Evolutionary conservation across 306 rosid species (phyloP).

Genomic region (Leucaena leucocephala): DNA sequence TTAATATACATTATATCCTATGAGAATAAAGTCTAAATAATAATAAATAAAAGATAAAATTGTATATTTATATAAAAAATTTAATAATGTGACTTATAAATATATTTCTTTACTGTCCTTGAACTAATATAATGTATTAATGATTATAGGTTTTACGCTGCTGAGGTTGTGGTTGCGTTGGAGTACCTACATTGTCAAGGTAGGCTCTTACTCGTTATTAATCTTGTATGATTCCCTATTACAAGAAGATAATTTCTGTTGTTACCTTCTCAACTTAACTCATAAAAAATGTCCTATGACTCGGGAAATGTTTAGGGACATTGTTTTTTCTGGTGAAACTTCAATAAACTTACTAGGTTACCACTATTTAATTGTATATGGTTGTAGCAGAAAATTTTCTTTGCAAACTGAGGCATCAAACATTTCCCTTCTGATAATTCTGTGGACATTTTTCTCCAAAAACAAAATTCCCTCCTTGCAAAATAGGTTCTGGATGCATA

Average conservation of each 20-base stretch:
- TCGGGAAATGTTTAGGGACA: not conserved
- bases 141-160: conserved; percentile 77
- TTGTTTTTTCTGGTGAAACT: conserved; percentile 13
- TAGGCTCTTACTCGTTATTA: conserved; percentile 34
- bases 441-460: not conserved
- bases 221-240: not conserved
- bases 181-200: conserved; percentile 99
- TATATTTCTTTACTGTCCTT: conserved; percentile 18
- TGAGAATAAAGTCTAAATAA: too few species aligned
- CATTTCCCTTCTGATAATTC: not conserved
- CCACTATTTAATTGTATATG: not conserved
- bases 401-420: conserved; percentile 8
- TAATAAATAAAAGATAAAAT: too few species aligned
- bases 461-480: conserved; percentile 7
- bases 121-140: conserved; percentile 28
- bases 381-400: not conserved
- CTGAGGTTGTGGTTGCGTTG: conserved; percentile 85
- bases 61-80: too few species aligned
- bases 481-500: conserved; percentile 4
- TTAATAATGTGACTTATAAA: too few species aligned
- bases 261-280: conserved; percentile 12
- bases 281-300: conserved; percentile 1
- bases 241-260: conserved; percentile 19
- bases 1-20: too few species aligned
- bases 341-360: not conserved